Evolutionary conservation across 2,329 filamentous ascomycete genomes (phyloP).

Genomic region (Alternaria sp.): DNA sequence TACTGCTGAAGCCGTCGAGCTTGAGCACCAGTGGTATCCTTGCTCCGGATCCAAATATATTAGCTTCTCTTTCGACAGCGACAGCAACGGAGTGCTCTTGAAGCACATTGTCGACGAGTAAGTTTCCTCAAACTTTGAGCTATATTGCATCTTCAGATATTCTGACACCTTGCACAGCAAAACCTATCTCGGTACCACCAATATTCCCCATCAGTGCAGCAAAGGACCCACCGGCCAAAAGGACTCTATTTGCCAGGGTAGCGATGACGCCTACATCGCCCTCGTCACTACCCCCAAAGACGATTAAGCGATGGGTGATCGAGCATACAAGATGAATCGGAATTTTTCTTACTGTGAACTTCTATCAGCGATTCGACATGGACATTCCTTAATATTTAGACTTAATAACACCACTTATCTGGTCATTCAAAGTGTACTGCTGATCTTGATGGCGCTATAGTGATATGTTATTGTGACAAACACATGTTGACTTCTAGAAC

Average conservation of each 20-base stretch:
- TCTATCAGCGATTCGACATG: not conserved
- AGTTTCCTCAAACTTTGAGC: not conserved
- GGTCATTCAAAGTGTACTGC: too few relatives aligned
- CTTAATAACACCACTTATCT: constrained; percentile 1
- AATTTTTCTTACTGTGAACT: not conserved
- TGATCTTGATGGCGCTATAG: too few relatives aligned
- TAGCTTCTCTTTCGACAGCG: constrained; percentile 24
- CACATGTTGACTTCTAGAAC: too few relatives aligned
- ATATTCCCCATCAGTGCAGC: constrained; percentile 27
- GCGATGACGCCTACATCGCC: constrained; percentile 64
- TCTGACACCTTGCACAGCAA: constrained; percentile 18
- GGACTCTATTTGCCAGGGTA: constrained; percentile 76
- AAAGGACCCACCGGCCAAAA: constrained; percentile 52
- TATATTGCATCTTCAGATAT: not conserved
- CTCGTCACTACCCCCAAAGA: constrained; percentile 22
- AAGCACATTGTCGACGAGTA: constrained; percentile 25
- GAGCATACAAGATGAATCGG: not conserved
- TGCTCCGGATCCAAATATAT: constrained; percentile 28
- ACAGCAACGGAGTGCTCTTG: constrained; percentile 26
- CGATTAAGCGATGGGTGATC: not conserved
- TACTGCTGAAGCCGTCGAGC: not conserved
- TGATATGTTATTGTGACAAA: too few relatives aligned
- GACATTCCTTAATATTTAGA: constrained; percentile 3
- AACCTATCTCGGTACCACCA: constrained; percentile 24
- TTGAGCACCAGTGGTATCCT: constrained; percentile 24